A percentile compares a stretch with the other conserved stretches of the same genome.
Evolutionary conservation across 169 alveolate genomes (phyloP).

Genomic region (Plasmodium sp.): DNA sequence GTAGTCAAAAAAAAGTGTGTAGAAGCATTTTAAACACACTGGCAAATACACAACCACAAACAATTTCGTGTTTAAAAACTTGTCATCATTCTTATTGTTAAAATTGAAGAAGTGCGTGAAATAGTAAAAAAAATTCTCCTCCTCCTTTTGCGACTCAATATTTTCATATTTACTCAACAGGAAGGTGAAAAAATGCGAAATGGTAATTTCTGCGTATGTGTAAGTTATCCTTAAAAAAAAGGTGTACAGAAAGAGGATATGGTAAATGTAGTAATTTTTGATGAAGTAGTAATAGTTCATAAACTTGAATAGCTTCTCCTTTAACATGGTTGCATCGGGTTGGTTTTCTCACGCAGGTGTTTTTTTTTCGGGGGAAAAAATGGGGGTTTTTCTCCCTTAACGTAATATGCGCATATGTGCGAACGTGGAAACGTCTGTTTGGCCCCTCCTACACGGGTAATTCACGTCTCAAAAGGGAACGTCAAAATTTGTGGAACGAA

Average conservation of each 20-base stretch:
- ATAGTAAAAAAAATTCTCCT: constrained; percentile 65
- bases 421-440: not conserved
- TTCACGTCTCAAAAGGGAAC: not conserved
- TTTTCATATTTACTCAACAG: constrained; percentile 58
- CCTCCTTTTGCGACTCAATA: constrained; percentile 30
- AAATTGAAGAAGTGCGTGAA: constrained; percentile 64
- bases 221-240: constrained; percentile 74
- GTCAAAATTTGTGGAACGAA: not conserved
- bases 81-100: constrained; percentile 39
- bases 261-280: constrained; percentile 49
- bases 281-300: constrained; percentile 43
- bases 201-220: constrained; percentile 73
- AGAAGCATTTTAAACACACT: constrained; percentile 70
- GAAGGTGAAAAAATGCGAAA: constrained; percentile 69
- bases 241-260: constrained; percentile 54
- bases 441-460: not conserved
- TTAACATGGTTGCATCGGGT: constrained; percentile 36
- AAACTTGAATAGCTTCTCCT: constrained; percentile 41
- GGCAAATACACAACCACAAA: constrained; percentile 70
- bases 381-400: not conserved
- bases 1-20: constrained; percentile 73
- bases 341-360: not conserved
- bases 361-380: not conserved
- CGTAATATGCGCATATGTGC: not conserved
- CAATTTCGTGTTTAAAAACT: constrained; percentile 58